Evolutionary conservation across 768 basidiomycete genomes (phyloP), one percentile per base, ranked within the genome.

Genomic region (Mycena vulgaris): DNA sequence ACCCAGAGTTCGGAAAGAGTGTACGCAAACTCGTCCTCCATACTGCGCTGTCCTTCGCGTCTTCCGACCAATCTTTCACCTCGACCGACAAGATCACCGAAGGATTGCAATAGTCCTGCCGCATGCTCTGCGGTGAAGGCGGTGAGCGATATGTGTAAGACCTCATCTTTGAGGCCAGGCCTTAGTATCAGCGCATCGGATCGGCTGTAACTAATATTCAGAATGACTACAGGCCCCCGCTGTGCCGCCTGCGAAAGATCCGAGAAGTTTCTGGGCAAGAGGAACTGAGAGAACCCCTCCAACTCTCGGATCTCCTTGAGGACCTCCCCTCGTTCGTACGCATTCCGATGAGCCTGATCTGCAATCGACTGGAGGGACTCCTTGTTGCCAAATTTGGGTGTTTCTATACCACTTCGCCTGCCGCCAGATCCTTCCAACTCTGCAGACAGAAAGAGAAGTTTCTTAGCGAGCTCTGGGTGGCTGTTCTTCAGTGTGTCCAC

Each of bases 141-240:
- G 1, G 30, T 11, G 31, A 74, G 58, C 19, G 74, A 69, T 9
- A 75, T 37, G 23, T 69, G 61, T n/a, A 23, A 25, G 10, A 73
- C 55, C 21, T 65, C 53, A 37, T 57, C 31, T n/a, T n/a, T n/a
- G 31, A 62, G 49, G 2, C 52, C 63, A n/a, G 56, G 51, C 10
- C 75, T 27, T 25, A 84, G 73, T 16, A 84, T 79, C 27, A 86
- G 30, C 0, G 83, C 84, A 65, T 86, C 83, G 37, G 82, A 86
- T n/a, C 81, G 75, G 39, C 30, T 63, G 13, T 31, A 27, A 65
- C 76, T 71, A 25, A 78, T 67, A 42, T 84, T 85, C 52, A 35
- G 33, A 35, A 35, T 35, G 33, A 35, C 33, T 13, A 35, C 33
- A 6, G 33, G 7, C 33, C 33, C 33, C 13, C 33, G 7, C 33